Percentiles rank a stretch among this genome's conserved stretches.
Conservation (phyloP, 352 stramenopile genomes). For the Pythium utonaiense region DNA sequence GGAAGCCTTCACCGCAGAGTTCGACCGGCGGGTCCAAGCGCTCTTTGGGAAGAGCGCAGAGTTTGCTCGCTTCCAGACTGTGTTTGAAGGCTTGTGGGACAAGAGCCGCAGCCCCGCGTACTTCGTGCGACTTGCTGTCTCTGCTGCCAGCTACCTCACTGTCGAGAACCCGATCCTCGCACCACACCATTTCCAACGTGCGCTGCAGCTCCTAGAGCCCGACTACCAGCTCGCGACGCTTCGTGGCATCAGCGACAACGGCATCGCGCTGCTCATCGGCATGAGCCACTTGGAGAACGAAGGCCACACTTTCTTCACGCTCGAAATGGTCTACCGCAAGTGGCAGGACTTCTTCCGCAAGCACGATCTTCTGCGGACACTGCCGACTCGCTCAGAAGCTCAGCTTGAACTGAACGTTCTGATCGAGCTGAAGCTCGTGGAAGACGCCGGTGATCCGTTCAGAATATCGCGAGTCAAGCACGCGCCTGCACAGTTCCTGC, state of each 20-base stretch:
- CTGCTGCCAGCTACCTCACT: conserved; percentile 48
- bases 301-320: conserved; percentile 59
- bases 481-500: conserved; percentile 37
- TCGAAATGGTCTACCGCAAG: conserved; percentile 82
- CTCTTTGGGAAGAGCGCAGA: conserved; percentile 32
- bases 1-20: conserved; percentile 32
- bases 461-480: conserved; percentile 53
- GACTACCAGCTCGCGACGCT: conserved; percentile 74
- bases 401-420: conserved; percentile 76
- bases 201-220: conserved; percentile 59
- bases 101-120: conserved; percentile 56
- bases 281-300: conserved; percentile 78
- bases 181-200: conserved; percentile 41
- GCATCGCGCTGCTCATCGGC: conserved; percentile 69
- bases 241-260: conserved; percentile 55
- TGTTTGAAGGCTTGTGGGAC: conserved; percentile 75
- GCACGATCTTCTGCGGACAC: conserved; percentile 58
- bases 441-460: conserved; percentile 73
- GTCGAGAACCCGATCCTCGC: conserved; percentile 34
- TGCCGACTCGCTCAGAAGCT: conserved; percentile 66
- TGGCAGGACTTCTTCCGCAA: conserved; percentile 81
- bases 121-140: conserved; percentile 56
- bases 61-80: conserved; percentile 38
- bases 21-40: conserved; percentile 38
- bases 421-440: conserved; percentile 63